Percentiles rank a stretch among this genome's conserved stretches.
Evolutionary conservation across 202 grass and related monocot genomes (phyloP).

Genomic region (Sporobolus alterniflorus): DNA sequence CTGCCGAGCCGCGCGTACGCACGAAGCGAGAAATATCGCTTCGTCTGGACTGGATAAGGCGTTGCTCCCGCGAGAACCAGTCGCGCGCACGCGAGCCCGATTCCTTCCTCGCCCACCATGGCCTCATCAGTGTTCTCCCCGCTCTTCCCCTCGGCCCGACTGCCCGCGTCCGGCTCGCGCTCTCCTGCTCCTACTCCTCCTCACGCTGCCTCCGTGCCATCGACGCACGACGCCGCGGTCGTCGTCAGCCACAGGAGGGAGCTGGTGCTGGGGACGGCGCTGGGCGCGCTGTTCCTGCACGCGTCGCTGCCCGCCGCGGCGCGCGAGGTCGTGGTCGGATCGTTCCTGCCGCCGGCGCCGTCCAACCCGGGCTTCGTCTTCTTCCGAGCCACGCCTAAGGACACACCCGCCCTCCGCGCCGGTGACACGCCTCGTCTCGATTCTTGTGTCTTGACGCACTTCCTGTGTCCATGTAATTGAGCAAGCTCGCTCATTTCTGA

Average conservation of each 20-base stretch:
- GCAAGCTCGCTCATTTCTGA: not conserved
- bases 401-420: slow-evolving; percentile 92
- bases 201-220: not conserved
- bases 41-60: slow-evolving; percentile 43
- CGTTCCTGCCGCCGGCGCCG: slow-evolving; percentile 71
- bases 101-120: slow-evolving; percentile 29
- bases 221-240: not conserved
- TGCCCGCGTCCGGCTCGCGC: not conserved
- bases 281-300: slow-evolving; percentile 46
- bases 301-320: slow-evolving; percentile 35
- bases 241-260: slow-evolving; percentile 56
- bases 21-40: slow-evolving; percentile 18
- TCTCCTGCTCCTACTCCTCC: not conserved
- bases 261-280: slow-evolving; percentile 54
- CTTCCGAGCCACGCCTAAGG: slow-evolving; percentile 81
- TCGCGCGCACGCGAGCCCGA: not conserved
- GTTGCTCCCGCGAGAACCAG: slow-evolving; percentile 33
- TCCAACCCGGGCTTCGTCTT: slow-evolving; percentile 74
- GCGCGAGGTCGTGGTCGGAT: slow-evolving; percentile 77
- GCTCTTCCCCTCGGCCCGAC: slow-evolving; percentile 30
- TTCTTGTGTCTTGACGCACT: not conserved
- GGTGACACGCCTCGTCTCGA: slow-evolving; percentile 61
- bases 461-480: not conserved
- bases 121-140: slow-evolving; percentile 42
- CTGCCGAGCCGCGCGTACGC: slow-evolving; percentile 43